These are phyloP conservation scores for Sphagnum contortum DNA, from an alignment of 225 moss, liverwort and hornwort genomes.

Conservation along the genomic window DNA sequence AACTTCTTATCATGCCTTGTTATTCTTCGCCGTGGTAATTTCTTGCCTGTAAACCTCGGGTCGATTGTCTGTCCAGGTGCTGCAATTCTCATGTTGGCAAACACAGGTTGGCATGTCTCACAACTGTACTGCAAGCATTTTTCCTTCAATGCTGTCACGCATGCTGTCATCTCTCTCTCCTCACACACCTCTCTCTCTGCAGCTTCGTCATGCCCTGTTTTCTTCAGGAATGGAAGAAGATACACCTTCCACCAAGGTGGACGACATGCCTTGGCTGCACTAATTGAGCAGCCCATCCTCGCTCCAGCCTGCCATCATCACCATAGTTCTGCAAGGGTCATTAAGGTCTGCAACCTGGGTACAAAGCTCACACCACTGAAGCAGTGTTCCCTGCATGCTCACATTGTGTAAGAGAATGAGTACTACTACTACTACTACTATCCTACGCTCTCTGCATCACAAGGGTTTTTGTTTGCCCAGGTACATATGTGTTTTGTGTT, in stretches of 20 bases:
- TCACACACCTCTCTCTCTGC: constrained; percentile 58
- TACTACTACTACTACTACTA: too few relatives aligned
- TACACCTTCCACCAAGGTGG: constrained; percentile 72
- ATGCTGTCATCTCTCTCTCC: constrained; percentile 71
- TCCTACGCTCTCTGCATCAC: too few relatives aligned
- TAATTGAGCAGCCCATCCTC: constrained; percentile 78
- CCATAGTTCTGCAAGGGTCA: constrained; percentile 6
- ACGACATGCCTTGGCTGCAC: constrained; percentile 60
- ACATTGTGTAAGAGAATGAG: too few relatives aligned
- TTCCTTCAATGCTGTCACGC: constrained; percentile 51
- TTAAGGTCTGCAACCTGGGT: neutral
- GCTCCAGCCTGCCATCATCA: constrained; percentile 48
- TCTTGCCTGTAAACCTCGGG: constrained; percentile 46
- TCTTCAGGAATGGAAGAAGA: constrained; percentile 45
- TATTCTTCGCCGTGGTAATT: constrained; percentile 27
- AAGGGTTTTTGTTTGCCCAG: too few relatives aligned
- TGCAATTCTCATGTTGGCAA: constrained; percentile 65
- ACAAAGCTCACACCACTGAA: neutral
- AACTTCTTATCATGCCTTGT: constrained; percentile 31
- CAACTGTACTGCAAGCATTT: constrained; percentile 48
- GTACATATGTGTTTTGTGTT: too few relatives aligned
- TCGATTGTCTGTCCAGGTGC: constrained; percentile 37
- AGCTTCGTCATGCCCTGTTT: constrained; percentile 20
- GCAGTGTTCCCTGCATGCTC: too few relatives aligned
- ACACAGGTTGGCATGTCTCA: constrained; percentile 66